phyloP scores from a whole-genome alignment of 1,139 yeast genomes.

The Yamadazyma trypodendri region DNA sequence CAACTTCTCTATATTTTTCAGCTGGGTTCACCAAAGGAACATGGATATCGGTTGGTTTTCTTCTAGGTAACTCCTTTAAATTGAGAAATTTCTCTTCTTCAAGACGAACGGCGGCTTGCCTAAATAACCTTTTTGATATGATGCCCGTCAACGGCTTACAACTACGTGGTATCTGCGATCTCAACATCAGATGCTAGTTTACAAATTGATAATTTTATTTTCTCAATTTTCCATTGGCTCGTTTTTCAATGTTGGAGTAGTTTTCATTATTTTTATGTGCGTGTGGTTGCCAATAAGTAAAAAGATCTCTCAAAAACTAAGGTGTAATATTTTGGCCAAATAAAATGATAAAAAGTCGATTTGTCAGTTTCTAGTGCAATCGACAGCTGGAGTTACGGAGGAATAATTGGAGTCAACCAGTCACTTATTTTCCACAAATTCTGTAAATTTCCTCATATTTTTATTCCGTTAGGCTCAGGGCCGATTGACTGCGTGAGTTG shows the following conservation, averaged over 20 bases:
- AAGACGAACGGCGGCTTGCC: constrained; percentile 3
- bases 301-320: too few species aligned
- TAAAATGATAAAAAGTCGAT: too few species aligned
- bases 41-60: constrained; percentile 32
- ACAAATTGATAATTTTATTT: constrained; percentile 10
- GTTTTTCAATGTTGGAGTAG: neutral
- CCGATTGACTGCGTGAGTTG: too few species aligned
- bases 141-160: constrained; percentile 7
- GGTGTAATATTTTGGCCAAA: too few species aligned
- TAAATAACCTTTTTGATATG: constrained; percentile 9
- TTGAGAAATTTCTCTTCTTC: constrained; percentile 28
- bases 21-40: constrained; percentile 77
- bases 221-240: constrained; percentile 13
- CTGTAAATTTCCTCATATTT: too few species aligned
- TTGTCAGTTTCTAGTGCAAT: too few species aligned
- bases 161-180: constrained; percentile 4
- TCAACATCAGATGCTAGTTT: constrained; percentile 2
- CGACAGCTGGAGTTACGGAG: too few species aligned
- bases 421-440: too few species aligned
- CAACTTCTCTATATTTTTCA: constrained; percentile 66
- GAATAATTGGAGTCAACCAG: too few species aligned
- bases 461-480: too few species aligned
- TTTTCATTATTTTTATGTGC: too few species aligned
- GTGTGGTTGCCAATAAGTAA: too few species aligned
- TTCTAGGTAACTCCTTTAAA: constrained; percentile 41